These are phyloP conservation scores for Tricholoma hemisulphureum DNA, from an alignment of 768 basidiomycete genomes.

Conservation along the genomic window DNA sequence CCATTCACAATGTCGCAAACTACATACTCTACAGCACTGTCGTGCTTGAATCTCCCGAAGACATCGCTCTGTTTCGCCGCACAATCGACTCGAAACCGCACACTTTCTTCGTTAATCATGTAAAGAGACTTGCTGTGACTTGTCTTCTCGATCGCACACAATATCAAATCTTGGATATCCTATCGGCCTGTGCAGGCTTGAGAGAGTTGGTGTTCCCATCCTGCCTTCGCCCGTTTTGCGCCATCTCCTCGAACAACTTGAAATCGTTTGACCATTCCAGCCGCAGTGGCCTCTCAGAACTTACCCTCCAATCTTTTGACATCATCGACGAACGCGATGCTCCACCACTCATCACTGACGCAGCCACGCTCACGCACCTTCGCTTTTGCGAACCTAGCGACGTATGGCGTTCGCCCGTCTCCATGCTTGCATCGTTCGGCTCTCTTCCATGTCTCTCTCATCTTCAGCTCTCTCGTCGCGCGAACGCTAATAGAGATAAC, in stretches of 20 bases:
- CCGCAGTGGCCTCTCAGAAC: constrained; percentile 21
- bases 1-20: constrained; percentile 32
- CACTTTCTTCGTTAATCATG: constrained; percentile 28
- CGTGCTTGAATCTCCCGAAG: constrained; percentile 30
- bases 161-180: constrained; percentile 26
- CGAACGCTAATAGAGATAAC: constrained; percentile 41
- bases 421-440: constrained; percentile 33
- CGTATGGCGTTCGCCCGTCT: constrained; percentile 34
- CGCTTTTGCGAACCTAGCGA: constrained; percentile 39
- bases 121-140: constrained; percentile 39
- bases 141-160: constrained; percentile 19
- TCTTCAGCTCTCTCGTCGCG: constrained; percentile 38
- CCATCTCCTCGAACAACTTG: constrained; percentile 13
- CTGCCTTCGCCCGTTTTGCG: constrained; percentile 15
- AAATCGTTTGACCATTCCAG: constrained; percentile 7
- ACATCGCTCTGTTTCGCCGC: constrained; percentile 35
- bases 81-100: constrained; percentile 28
- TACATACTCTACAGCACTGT: constrained; percentile 39
- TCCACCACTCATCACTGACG: constrained; percentile 6
- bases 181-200: constrained; percentile 34
- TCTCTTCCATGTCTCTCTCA: constrained; percentile 37
- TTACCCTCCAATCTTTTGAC: constrained; percentile 31
- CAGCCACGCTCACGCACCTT: constrained; percentile 33
- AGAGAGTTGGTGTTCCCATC: constrained; percentile 30
- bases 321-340: background rate